These are phyloP conservation scores for Colletotrichum lindemuthianum DNA, from an alignment of 2,329 filamentous ascomycete species.

Conservation along the genomic window DNA sequence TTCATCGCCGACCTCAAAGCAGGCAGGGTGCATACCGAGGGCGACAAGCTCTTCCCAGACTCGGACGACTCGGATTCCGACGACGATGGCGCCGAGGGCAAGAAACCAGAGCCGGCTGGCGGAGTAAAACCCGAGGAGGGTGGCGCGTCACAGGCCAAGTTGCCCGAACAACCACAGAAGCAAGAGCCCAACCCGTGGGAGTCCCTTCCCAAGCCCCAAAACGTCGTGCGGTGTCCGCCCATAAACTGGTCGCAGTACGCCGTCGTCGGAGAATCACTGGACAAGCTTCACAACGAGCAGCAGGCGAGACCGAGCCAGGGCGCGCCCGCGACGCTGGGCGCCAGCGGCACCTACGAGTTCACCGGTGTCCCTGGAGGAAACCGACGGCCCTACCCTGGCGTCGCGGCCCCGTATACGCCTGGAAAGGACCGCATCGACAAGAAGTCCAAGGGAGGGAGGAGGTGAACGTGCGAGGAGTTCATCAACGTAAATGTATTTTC, in stretches of 20 bases:
- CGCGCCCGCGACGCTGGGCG: slow-evolving; percentile 54
- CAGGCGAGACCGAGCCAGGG: slow-evolving; percentile 69
- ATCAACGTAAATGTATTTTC: background rate
- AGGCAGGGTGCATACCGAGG: slow-evolving; percentile 64
- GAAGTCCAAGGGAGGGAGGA: slow-evolving; percentile 47
- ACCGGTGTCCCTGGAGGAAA: slow-evolving; percentile 50
- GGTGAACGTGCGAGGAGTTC: slow-evolving; percentile 34
- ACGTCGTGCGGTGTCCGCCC: slow-evolving; percentile 84
- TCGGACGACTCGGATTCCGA: slow-evolving; percentile 38
- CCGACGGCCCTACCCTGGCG: slow-evolving; percentile 58
- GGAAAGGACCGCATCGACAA: slow-evolving; percentile 59
- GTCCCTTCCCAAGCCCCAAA: slow-evolving; percentile 79
- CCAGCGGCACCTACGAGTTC: slow-evolving; percentile 62
- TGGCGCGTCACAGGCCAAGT: slow-evolving; percentile 15
- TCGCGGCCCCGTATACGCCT: slow-evolving; percentile 68
- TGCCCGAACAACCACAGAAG: slow-evolving; percentile 6
- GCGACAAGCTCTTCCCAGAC: slow-evolving; percentile 41
- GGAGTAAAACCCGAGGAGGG: background rate
- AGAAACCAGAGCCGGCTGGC: slow-evolving; percentile 43
- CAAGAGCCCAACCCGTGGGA: slow-evolving; percentile 58
- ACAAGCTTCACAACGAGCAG: slow-evolving; percentile 87
- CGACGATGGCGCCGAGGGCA: slow-evolving; percentile 42
- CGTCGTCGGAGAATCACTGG: slow-evolving; percentile 84
- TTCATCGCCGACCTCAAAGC: slow-evolving; percentile 76
- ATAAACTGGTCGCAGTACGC: slow-evolving; percentile 97